phyloP scores from a whole-genome alignment of 2,329 filamentous ascomycete genomes.

The Lecanosticta acicola region DNA sequence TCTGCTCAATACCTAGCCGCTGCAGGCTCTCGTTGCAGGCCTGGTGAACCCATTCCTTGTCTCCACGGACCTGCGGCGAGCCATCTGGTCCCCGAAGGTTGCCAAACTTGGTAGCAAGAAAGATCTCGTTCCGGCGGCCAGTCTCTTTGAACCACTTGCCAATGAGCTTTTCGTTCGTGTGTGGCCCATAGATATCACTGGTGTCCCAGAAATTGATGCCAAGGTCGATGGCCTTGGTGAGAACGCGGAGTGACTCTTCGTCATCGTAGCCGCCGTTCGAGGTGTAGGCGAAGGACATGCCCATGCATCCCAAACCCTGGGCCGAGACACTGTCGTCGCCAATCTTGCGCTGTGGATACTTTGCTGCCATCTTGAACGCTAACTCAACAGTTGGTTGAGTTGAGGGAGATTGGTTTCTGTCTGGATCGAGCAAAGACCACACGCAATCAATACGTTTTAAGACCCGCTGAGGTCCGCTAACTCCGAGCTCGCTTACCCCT shows the following conservation, averaged over 20 bases:
- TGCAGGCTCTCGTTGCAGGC: conserved; percentile 35
- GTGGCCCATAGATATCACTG: conserved; percentile 28
- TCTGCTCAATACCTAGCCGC: conserved; percentile 34
- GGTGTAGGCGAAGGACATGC: conserved; percentile 34
- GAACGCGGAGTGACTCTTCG: conserved; percentile 22
- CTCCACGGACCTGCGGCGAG: conserved; percentile 28
- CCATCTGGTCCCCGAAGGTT: conserved; percentile 20
- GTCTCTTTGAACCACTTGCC: conserved; percentile 39
- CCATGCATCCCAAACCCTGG: conserved; percentile 32
- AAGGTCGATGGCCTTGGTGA: conserved; percentile 26
- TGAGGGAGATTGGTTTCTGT: no score
- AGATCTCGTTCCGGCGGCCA: conserved; percentile 37
- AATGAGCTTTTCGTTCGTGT: conserved; percentile 31
- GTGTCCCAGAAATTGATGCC: conserved; percentile 30
- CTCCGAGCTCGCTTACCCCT: no score
- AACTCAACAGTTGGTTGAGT: no score
- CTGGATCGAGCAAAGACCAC: no score
- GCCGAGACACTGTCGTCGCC: conserved; percentile 34
- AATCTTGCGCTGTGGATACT: conserved; percentile 38
- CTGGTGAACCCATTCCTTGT: conserved; percentile 34
- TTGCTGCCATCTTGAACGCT: conserved; percentile 23
- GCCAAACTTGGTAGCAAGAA: conserved; percentile 39
- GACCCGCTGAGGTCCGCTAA: no score
- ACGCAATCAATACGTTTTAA: no score
- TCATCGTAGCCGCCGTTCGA: conserved; percentile 29